Base-by-base conservation (phyloP, 805 yeast species). In the Cyberlindnera mycetangii region DNA sequence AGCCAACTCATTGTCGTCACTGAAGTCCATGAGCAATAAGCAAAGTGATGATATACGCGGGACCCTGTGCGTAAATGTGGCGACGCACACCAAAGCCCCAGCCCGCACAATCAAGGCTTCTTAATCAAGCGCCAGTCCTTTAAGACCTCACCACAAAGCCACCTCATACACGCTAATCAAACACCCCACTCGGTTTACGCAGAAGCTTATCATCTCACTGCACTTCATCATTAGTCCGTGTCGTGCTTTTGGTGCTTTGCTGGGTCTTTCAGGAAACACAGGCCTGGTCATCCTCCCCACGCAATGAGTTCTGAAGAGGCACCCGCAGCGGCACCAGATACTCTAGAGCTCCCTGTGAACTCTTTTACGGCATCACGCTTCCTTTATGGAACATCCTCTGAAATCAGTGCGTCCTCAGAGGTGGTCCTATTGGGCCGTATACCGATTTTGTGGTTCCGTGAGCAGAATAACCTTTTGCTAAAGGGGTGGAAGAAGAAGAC, bases 321-420 rank as follows among this genome's bases (percentile, higher is more conserved):
- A 21, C 41, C 34, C 30, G 17, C 15, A 24, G 5, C 37, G 12
- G 21, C 35, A 19, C 7, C 14, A 11, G 15, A 30, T 7, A 22
- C 37, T 19, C 39, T 46, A 19, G 18, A 5, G 7, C 41, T 46
- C 21, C 47, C 50, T 8, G 39, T 43, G 6, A 32, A 32, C 42
- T 81, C 88, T 2, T 84, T 78, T 62, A 79, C 88, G 0, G 83
- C 85, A 0, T 78, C 72, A 47, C 67, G 85, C 33, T 64, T 85
- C 20, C 62, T 71, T 14, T 81, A 80, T 58, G 70, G 76, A n/a
- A 65, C 71, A 8, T 66, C 83, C 0, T 41, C 54, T 4, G 75
- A 77, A 43, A 58, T 85, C 7, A 66, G 78, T 19, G 65, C 67
- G n/a, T 63, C 68, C 10, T 71, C 87, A 1, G 67, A 68, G 38